These are phyloP conservation scores for Sarcodon aspratus DNA, from an alignment of 768 basidiomycete species.

Conservation along the genomic window DNA sequence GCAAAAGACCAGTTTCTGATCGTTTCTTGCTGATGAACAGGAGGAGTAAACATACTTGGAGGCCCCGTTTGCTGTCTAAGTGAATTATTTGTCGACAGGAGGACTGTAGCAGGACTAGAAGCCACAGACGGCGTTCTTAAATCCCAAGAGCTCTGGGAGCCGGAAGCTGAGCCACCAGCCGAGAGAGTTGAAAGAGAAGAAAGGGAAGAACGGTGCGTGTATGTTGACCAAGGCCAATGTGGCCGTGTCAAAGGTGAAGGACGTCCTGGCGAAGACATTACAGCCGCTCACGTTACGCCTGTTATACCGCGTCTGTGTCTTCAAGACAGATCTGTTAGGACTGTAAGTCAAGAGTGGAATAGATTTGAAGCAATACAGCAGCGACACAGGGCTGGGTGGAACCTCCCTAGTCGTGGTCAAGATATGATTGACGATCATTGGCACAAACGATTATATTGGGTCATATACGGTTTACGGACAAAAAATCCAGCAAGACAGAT, in stretches of 20 bases:
- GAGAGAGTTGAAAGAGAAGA: conserved; percentile 19
- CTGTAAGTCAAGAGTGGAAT: too few species aligned
- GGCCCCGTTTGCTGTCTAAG: conserved; percentile 5
- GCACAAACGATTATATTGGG: too few species aligned
- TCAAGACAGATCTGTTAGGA: too few species aligned
- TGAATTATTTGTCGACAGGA: conserved; percentile 6
- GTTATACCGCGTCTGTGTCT: too few species aligned
- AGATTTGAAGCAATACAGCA: too few species aligned
- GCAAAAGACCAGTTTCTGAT: conserved; percentile 58
- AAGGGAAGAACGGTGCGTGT: conserved; percentile 20
- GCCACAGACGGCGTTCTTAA: conserved; percentile 12
- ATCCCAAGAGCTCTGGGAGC: conserved; percentile 14
- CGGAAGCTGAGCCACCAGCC: conserved; percentile 9
- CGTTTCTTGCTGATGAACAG: conserved; percentile 27
- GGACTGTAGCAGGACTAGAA: conserved; percentile 12
- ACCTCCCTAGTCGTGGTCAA: too few species aligned
- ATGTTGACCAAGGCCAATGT: conserved; percentile 46
- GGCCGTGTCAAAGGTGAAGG: conserved; percentile 38
- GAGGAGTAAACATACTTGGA: conserved; percentile 5
- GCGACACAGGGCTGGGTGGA: too few species aligned
- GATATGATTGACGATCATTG: too few species aligned
- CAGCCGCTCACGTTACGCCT: too few species aligned
- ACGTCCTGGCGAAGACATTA: conserved; percentile 30
- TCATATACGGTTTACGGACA: too few species aligned
- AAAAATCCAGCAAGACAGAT: too few species aligned